Conservation (phyloP, 1,284 basidiomycete genomes). For the Puccinia polysora region DNA sequence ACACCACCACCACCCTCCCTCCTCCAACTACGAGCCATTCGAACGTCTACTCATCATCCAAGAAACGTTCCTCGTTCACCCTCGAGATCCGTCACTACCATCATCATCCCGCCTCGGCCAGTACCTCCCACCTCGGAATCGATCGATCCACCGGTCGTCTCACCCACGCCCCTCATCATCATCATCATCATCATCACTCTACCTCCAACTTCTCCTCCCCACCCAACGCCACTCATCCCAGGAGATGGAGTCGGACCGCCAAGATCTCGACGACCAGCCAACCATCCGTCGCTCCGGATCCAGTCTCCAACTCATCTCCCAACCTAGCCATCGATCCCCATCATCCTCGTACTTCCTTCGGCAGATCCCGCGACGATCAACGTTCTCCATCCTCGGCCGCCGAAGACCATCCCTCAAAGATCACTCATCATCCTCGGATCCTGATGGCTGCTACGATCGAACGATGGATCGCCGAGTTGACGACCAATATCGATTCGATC, state of each 20-base stretch:
- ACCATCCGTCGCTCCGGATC: neutral
- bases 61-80: constrained; percentile 13
- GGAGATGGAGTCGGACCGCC: constrained; percentile 38
- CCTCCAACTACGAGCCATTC: no score
- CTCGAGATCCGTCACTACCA: constrained; percentile 22
- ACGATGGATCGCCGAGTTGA: constrained; percentile 80
- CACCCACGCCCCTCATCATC: neutral
- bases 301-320: constrained; percentile 7
- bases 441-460: constrained; percentile 80
- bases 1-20: no score
- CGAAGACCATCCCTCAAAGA: neutral
- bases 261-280: neutral
- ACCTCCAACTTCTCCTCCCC: neutral
- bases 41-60: neutral
- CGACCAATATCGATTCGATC: constrained; percentile 73
- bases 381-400: neutral
- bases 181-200: no score
- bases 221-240: neutral
- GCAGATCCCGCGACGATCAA: constrained; percentile 12
- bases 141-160: constrained; percentile 26
- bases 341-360: neutral
- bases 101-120: constrained; percentile 33
- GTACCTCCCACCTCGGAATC: constrained; percentile 24
- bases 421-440: constrained; percentile 55
- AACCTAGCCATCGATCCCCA: neutral